phyloP scores from a whole-genome alignment of 2,329 filamentous ascomycete genomes.

The Epichloe sibirici region DNA sequence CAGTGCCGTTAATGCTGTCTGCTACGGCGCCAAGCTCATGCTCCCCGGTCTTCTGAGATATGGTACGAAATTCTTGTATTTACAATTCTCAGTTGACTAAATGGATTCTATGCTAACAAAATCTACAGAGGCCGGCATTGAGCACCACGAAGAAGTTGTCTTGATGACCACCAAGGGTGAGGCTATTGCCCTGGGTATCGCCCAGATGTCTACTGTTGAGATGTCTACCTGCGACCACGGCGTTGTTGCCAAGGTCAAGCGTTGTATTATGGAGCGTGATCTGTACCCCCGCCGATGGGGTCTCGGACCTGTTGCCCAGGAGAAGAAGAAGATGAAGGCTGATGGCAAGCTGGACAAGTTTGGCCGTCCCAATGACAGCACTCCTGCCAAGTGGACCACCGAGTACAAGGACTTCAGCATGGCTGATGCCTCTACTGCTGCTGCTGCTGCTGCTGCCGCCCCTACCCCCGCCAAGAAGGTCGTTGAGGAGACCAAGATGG shows the following conservation, averaged over 20 bases:
- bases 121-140: slow-evolving; percentile 65
- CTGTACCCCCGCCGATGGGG: slow-evolving; percentile 96
- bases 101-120: slow-evolving; percentile 8
- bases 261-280: slow-evolving; percentile 99
- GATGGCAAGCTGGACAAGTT: slow-evolving; percentile 98
- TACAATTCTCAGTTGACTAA: slow-evolving; percentile 6
- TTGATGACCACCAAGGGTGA: slow-evolving; percentile 99
- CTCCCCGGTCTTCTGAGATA: slow-evolving; percentile 90
- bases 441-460: slow-evolving; percentile 27
- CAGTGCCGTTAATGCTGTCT: slow-evolving; percentile 75
- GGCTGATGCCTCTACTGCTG: slow-evolving; percentile 32
- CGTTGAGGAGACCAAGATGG: slow-evolving; percentile 25
- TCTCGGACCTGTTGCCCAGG: slow-evolving; percentile 77
- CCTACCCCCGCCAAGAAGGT: slow-evolving; percentile 16
- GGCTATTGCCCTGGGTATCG: slow-evolving; percentile 90
- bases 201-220: slow-evolving; percentile 96
- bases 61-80: slow-evolving; percentile 38
- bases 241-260: slow-evolving; percentile 96
- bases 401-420: slow-evolving; percentile 86
- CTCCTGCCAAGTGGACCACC: slow-evolving; percentile 82
- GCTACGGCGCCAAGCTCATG: slow-evolving; percentile 98
- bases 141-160: slow-evolving; percentile 91
- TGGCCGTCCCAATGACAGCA: slow-evolving; percentile 82
- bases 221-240: slow-evolving; percentile 95
- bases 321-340: slow-evolving; percentile 99